Conservation (phyloP, 1,284 basidiomycete species). For the Sutorius eximius region DNA sequence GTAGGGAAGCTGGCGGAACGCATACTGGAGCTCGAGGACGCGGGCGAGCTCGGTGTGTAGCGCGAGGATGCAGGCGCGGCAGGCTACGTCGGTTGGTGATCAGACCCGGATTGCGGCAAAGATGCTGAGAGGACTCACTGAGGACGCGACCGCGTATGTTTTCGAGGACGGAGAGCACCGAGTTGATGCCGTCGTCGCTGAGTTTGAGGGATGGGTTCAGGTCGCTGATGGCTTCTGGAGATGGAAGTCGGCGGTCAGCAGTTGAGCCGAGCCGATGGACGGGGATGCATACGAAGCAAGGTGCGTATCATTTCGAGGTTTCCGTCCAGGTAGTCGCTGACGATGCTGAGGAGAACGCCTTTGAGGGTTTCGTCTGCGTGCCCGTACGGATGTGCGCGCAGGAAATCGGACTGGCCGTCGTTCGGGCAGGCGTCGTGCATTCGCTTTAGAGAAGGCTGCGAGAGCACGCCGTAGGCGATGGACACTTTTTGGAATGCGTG, state of each 20-base stretch:
- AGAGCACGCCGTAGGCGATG: slow-evolving; percentile 79
- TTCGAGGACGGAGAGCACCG: slow-evolving; percentile 61
- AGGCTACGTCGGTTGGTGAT: slow-evolving; percentile 47
- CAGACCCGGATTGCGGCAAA: neutral
- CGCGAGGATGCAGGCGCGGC: slow-evolving; percentile 73
- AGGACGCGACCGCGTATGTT: slow-evolving; percentile 66
- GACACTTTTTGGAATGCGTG: slow-evolving; percentile 84
- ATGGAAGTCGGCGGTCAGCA: neutral
- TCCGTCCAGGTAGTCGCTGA: slow-evolving; percentile 81
- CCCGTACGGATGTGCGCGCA: slow-evolving; percentile 48
- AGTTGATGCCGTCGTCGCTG: slow-evolving; percentile 70
- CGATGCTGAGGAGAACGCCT: slow-evolving; percentile 68
- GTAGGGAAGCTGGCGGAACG: slow-evolving; percentile 73
- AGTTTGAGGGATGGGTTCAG: slow-evolving; percentile 68
- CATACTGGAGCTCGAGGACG: slow-evolving; percentile 76
- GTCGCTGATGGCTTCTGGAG: slow-evolving; percentile 68
- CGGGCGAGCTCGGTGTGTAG: slow-evolving; percentile 72
- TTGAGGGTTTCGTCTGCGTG: slow-evolving; percentile 77
- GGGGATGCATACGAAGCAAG: slow-evolving; percentile 60
- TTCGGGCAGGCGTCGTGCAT: slow-evolving; percentile 64
- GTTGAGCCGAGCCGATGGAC: neutral
- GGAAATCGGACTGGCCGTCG: slow-evolving; percentile 51
- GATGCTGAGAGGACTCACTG: slow-evolving; percentile 43
- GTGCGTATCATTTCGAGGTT: slow-evolving; percentile 80
- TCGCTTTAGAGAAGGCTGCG: slow-evolving; percentile 66